Percentiles rank a stretch among this genome's conserved stretches.
Conservation (phyloP, 306 rosid genomes). For the Rosa rugosa region DNA sequence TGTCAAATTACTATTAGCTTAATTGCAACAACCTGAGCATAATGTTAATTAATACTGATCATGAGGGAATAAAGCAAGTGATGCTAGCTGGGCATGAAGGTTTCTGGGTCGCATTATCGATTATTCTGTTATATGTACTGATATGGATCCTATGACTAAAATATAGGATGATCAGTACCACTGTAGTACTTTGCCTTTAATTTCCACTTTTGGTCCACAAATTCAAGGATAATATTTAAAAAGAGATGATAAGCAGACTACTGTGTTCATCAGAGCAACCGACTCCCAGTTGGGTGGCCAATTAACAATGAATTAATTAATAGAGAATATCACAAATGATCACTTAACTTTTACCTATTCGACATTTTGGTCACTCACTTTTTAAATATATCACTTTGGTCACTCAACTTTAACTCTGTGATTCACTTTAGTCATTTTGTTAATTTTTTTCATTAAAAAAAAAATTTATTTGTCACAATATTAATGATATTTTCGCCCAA, state of each 20-base stretch:
- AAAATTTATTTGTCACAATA: too few species aligned
- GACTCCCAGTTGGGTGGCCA: not conserved
- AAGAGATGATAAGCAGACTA: not conserved
- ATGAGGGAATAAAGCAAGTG: not conserved
- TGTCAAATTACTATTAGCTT: not conserved
- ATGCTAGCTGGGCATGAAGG: not conserved
- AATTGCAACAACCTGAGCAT: too few species aligned
- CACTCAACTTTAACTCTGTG: too few species aligned
- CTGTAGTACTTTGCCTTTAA: not conserved
- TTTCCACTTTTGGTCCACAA: not conserved
- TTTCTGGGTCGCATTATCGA: not conserved
- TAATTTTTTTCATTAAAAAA: too few species aligned
- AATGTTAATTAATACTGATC: not conserved
- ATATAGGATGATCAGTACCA: not conserved
- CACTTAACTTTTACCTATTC: too few species aligned
- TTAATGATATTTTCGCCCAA: too few species aligned
- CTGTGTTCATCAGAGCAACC: not conserved
- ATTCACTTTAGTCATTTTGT: too few species aligned
- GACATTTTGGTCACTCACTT: too few species aligned
- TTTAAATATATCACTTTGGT: too few species aligned
- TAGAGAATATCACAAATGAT: too few species aligned
- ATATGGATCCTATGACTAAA: not conserved
- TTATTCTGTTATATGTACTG: not conserved
- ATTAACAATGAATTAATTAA: too few species aligned
- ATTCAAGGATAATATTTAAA: not conserved